Evolutionary conservation across 352 stramenopile species (phyloP), one percentile per base, ranked within the genome.

Genomic region (Plasmopara viticola): DNA sequence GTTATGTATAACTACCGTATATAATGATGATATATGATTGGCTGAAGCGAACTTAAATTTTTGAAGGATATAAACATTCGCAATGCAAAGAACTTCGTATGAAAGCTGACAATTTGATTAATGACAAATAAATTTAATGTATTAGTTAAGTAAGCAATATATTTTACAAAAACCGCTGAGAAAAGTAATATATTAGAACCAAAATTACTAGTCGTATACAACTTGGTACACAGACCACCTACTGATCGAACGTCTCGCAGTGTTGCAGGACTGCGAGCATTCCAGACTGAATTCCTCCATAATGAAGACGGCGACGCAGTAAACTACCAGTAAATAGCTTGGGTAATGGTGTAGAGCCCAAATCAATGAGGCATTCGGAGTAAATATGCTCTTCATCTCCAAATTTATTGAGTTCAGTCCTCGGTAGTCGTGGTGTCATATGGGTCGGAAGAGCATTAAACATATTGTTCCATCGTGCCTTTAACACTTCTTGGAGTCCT

Each of bases 381-480:
- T 50, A 63, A 34, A 63, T 48, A 13, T 54, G 38, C 25, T 63
- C 56, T 14, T 25, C 50, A 10, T 58, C 49, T 28, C 37, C 44
- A 12, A 58, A 47, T 18, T 38, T 33, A 2, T n/a, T 45, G 6
- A 59, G 44, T 0, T 37, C 51, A 29, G 51, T 56, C 28, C 57
- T 42, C n/a, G 51, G 51, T 45, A 40, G 41, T 13, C 57, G 51
- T 28, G 57, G 57, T 20, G 56, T 64, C 51, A 64, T 64, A 39
- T 64, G 51, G 7, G 56, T 60, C 12, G 56, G 51, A 7, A 56
- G 33, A 14, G 50, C 28, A 15, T 63, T 63, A 14, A 58, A 62
- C 55, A 63, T 63, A 33, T 63, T 63, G 44, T 63, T 63, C 51
- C 56, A 60, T 44, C 39, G 51, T 12, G 51, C 28, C 12, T 48